phyloP scores from a whole-genome alignment of 306 rosid genomes.

The Quercus gilva region DNA sequence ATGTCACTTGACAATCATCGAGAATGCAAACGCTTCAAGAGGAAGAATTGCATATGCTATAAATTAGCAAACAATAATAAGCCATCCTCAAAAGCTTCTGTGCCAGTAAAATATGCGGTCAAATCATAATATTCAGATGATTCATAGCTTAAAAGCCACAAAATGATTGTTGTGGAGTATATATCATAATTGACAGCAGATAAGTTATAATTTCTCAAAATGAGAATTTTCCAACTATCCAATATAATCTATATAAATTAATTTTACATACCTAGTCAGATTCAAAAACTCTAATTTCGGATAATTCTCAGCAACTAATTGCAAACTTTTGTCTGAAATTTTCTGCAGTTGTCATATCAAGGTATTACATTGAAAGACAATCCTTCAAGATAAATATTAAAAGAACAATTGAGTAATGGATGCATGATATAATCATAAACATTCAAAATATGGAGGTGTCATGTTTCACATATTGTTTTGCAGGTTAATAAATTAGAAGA shows the following conservation, averaged over 20 bases:
- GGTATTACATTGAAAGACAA: slow-evolving; percentile 23
- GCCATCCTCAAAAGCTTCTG: not conserved
- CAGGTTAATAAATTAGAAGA: not conserved
- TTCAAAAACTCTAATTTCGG: slow-evolving; percentile 54
- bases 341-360: slow-evolving; percentile 50
- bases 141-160: not conserved
- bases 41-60: not conserved
- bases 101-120: not conserved
- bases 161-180: not conserved
- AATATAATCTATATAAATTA: slow-evolving; percentile 13
- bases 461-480: not conserved
- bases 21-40: slow-evolving; percentile 1
- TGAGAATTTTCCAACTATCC: not conserved
- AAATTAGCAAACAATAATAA: slow-evolving; percentile 2
- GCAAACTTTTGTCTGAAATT: slow-evolving; percentile 54
- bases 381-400: slow-evolving; percentile 1
- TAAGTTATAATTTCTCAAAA: not conserved
- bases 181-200: not conserved
- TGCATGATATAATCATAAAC: not conserved
- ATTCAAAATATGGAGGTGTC: not conserved
- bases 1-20: slow-evolving; percentile 1
- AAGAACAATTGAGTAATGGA: not conserved
- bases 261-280: slow-evolving; percentile 62
- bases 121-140: not conserved
- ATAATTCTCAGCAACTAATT: slow-evolving; percentile 60